Base-by-base conservation (phyloP, 805 yeast genomes). In the Candida nonsorbophila region DNA sequence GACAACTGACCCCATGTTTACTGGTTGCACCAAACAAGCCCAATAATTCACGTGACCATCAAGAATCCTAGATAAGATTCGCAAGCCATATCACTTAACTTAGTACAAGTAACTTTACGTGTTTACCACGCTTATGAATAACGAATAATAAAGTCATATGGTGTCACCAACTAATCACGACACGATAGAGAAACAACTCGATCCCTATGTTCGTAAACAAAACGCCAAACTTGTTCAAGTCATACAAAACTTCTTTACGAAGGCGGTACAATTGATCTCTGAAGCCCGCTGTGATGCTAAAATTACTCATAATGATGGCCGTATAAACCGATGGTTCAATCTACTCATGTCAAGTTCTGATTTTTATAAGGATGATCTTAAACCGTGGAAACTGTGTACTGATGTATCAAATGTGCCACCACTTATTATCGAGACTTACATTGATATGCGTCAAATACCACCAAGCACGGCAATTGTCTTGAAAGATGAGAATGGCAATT, bases 361-460 rank as follows among this genome's bases (percentile, higher is more conserved):
- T 5, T 33, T 52, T 8, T 44, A 48, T 28, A 63, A 67, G 21
- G 85, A 79, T n/a, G 84, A 77, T 22, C 55, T 84, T 28, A 58
- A 65, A 30, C 57, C 66, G 3, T 85, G 95, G 95, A 68, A 67
- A 32, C 35, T 60, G 5, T 47, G 55, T 43, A 44, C 36, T 32
- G 76, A 72, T 36, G 35, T 70, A 3, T 36, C 63, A 3, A 35
- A 44, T n/a, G 52, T 79, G 10, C 85, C 94, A 1, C 95, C 97
- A 2, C 66, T 92, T 52, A 84, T 92, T 10, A 69, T 92, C 15
- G 98, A 92, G 51, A 79, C 92, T 0, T 83, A 70, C 41, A 61
- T 86, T 33, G 94, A 85, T 47, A 62, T 84, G 31, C 58, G 84
- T 14, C 67, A 61, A 14, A 51, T 83, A 27, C 55, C 70, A 5